These are phyloP conservation scores for Exophiala mesophila DNA, from an alignment of 2,329 filamentous ascomycete species.

Conservation along the genomic window DNA sequence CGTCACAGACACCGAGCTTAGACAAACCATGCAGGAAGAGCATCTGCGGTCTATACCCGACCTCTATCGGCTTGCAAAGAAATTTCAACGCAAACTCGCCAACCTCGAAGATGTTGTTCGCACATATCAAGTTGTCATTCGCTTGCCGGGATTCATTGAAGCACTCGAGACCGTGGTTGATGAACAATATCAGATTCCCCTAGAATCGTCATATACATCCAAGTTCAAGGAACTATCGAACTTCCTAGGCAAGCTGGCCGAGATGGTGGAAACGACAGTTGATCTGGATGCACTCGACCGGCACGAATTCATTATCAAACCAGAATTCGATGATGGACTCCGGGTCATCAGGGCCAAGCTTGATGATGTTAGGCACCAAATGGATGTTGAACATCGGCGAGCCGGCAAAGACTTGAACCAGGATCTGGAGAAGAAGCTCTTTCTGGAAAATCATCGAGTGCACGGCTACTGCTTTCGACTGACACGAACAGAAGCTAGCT, in stretches of 20 bases:
- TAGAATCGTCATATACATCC: slow-evolving; percentile 80
- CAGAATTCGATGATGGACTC: slow-evolving; percentile 88
- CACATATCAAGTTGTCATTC: slow-evolving; percentile 89
- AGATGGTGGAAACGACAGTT: slow-evolving; percentile 98
- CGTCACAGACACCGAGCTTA: slow-evolving; percentile 82
- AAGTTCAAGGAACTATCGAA: slow-evolving; percentile 74
- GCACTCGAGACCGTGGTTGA: slow-evolving; percentile 94
- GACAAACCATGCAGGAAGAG: slow-evolving; percentile 95
- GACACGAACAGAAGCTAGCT: slow-evolving; percentile 82
- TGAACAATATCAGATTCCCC: slow-evolving; percentile 79
- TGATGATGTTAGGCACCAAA: slow-evolving; percentile 74
- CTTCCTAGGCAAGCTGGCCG: slow-evolving; percentile 77
- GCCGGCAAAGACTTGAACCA: slow-evolving; percentile 79
- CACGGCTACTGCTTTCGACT: slow-evolving; percentile 96
- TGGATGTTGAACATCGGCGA: slow-evolving; percentile 72
- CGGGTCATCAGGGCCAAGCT: slow-evolving; percentile 86
- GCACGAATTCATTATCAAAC: slow-evolving; percentile 98
- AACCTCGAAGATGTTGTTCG: slow-evolving; percentile 93
- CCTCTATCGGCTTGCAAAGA: slow-evolving; percentile 86
- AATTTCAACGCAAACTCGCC: slow-evolving; percentile 86
- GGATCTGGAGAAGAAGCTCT: slow-evolving; percentile 97
- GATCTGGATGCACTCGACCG: slow-evolving; percentile 92
- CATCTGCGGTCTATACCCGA: slow-evolving; percentile 91
- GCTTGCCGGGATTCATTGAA: slow-evolving; percentile 81
- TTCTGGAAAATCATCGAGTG: slow-evolving; percentile 90